Evolutionary conservation across 306 rosid species (phyloP).

Genomic region (Prunus mongolica): DNA sequence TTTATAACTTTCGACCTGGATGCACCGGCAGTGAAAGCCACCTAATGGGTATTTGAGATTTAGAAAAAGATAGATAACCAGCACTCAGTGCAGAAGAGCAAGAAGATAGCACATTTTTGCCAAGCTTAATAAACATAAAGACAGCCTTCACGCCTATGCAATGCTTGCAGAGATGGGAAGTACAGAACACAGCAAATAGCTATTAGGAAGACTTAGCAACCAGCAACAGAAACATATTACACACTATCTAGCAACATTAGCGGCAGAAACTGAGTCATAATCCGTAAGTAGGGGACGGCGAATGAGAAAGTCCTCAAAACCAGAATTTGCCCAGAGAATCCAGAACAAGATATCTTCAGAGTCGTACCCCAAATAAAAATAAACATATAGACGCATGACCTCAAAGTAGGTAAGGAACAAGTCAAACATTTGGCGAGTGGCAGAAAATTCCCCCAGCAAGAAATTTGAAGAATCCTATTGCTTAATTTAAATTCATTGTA

Average conservation of each 20-base stretch:
- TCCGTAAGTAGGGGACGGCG: not conserved
- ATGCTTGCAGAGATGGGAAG: not conserved
- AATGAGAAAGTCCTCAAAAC: not conserved
- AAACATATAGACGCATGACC: not conserved
- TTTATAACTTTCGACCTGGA: not conserved
- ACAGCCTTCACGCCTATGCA: not conserved
- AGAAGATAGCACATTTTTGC: not conserved
- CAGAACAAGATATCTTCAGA: conserved; percentile 1
- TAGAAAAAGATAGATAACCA: not conserved
- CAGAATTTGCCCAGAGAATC: conserved; percentile 13
- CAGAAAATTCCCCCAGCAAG: not conserved
- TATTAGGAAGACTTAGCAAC: not conserved
- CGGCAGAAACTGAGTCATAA: not conserved
- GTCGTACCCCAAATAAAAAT: not conserved
- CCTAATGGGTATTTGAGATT: not conserved
- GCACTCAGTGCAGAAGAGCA: not conserved
- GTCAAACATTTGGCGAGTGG: not conserved
- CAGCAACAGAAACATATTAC: conserved; percentile 1
- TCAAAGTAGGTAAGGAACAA: not conserved
- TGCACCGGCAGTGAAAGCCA: not conserved
- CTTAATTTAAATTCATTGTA: no score
- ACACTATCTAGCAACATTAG: not conserved
- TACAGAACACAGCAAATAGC: not conserved
- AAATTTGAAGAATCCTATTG: no score
- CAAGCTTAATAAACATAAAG: not conserved